Conservation (phyloP, 345 rosid genomes). For the Heritiera fomes region DNA sequence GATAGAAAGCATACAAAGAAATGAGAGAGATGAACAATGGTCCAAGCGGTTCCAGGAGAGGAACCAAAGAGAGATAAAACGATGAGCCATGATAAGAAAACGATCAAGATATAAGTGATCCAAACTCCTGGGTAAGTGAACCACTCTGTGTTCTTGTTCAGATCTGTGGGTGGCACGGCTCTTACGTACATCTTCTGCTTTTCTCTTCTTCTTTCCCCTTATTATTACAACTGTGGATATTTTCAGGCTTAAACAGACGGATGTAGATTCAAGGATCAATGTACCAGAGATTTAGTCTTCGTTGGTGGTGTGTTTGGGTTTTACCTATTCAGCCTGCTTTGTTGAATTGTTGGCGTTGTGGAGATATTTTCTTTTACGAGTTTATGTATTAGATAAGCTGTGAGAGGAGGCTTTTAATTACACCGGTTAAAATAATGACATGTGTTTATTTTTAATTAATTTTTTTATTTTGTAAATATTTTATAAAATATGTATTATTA, state of each 20-base stretch:
- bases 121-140: constrained; percentile 89
- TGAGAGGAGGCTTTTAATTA: too few species aligned
- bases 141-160: constrained; percentile 86
- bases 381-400: too few species aligned
- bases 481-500: too few species aligned
- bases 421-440: too few species aligned
- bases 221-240: neutral
- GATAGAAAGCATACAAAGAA: constrained; percentile 39
- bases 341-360: too few species aligned
- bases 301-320: too few species aligned
- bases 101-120: constrained; percentile 64
- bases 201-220: neutral
- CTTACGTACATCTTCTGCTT: constrained; percentile 51
- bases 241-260: neutral
- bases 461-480: too few species aligned
- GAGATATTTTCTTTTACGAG: too few species aligned
- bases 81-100: constrained; percentile 74
- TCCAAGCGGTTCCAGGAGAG: constrained; percentile 86
- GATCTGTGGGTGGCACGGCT: constrained; percentile 80
- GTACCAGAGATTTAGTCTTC: neutral
- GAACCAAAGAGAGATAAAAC: constrained; percentile 65
- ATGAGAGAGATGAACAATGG: constrained; percentile 75
- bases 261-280: neutral
- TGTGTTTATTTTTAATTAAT: too few species aligned
- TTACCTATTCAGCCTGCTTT: too few species aligned